These are phyloP conservation scores for Saturnispora ahearnii DNA, from an alignment of 805 yeast species.

Conservation along the genomic window DNA sequence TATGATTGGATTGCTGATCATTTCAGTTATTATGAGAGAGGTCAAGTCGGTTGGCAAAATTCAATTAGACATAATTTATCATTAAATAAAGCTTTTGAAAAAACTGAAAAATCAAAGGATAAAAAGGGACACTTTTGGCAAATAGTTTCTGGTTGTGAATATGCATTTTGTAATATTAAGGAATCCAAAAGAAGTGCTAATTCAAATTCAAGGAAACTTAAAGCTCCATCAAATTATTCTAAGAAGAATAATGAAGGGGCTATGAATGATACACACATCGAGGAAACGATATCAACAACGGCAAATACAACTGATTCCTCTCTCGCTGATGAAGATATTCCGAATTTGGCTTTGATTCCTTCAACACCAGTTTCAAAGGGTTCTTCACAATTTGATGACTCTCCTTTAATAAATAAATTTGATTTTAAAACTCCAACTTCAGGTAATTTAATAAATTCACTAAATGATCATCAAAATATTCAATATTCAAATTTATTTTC, in stretches of 20 bases:
- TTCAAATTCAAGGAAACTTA: not conserved
- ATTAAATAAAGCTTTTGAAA: constrained; percentile 84
- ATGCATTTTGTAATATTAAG: constrained; percentile 63
- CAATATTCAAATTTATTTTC: not conserved
- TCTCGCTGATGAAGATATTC: too few species aligned
- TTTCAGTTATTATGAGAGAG: constrained; percentile 70
- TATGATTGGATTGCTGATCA: constrained; percentile 88
- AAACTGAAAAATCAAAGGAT: constrained; percentile 84
- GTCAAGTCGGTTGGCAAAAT: constrained; percentile 95
- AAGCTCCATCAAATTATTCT: not conserved
- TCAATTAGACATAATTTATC: constrained; percentile 92
- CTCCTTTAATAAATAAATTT: not conserved
- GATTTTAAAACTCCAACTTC: constrained; percentile 5
- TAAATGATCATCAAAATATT: not conserved
- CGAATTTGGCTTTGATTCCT: constrained; percentile 1
- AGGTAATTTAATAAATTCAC: constrained; percentile 7
- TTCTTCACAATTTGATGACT: not conserved
- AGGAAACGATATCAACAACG: not conserved
- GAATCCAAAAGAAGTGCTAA: constrained; percentile 31
- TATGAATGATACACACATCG: not conserved
- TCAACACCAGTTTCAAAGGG: constrained; percentile 8
- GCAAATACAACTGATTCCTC: not conserved
- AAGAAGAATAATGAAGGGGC: not conserved
- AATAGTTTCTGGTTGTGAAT: constrained; percentile 74
- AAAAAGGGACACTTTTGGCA: constrained; percentile 94